Evolutionary conservation across 768 basidiomycete genomes (phyloP).

Genomic region (Boletus vinaceobasis): DNA sequence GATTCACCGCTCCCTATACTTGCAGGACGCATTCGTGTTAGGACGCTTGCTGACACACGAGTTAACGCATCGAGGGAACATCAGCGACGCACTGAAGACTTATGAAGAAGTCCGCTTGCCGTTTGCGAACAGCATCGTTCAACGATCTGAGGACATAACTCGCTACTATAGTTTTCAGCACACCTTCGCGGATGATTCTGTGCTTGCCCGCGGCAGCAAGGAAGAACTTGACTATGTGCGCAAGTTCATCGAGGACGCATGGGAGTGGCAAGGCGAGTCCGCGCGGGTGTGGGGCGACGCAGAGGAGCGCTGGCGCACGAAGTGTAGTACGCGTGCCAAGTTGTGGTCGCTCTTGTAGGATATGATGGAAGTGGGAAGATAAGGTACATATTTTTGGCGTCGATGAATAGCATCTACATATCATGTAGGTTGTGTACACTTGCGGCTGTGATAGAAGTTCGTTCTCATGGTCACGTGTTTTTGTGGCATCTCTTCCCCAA

Average conservation of each 20-base stretch:
- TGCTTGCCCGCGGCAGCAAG: background rate
- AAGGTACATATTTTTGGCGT: background rate
- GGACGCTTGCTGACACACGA: conserved; percentile 28
- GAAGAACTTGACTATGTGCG: conserved; percentile 8
- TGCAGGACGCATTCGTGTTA: conserved; percentile 31
- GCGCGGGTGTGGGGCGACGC: conserved; percentile 8
- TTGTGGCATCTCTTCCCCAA: too few species aligned
- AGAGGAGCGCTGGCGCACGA: conserved; percentile 1
- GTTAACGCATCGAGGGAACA: conserved; percentile 17
- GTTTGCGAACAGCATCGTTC: conserved; percentile 23
- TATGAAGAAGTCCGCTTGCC: conserved; percentile 35
- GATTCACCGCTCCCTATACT: background rate
- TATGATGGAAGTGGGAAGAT: background rate
- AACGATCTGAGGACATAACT: conserved; percentile 19
- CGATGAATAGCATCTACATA: too few species aligned
- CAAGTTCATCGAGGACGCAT: conserved; percentile 14
- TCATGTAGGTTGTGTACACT: too few species aligned
- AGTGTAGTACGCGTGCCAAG: background rate
- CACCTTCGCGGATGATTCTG: background rate
- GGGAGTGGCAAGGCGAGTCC: conserved; percentile 16
- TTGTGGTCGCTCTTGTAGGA: background rate
- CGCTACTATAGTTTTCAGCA: conserved; percentile 21
- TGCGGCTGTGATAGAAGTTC: too few species aligned
- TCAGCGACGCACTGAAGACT: conserved; percentile 25
- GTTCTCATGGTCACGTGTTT: too few species aligned